Conservation (phyloP, 1,139 yeast species). For the Lodderomyces beijingensis region DNA sequence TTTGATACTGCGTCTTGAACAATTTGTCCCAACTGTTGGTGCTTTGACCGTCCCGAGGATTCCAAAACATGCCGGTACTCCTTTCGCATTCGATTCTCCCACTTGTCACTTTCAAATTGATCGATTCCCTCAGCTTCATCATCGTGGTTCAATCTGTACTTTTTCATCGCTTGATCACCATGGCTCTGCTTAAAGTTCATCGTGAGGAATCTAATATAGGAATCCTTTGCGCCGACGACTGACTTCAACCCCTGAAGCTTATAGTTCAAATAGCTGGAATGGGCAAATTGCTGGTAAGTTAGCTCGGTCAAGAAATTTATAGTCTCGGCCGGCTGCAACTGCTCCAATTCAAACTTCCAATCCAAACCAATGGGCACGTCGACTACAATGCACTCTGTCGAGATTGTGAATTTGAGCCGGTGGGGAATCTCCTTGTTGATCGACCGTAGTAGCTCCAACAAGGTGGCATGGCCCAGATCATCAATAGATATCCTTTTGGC, state of each 20-base stretch:
- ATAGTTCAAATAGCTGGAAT: slow-evolving; percentile 18
- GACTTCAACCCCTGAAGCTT: slow-evolving; percentile 21
- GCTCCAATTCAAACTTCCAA: slow-evolving; percentile 23
- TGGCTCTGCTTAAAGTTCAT: slow-evolving; percentile 37
- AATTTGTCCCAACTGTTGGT: slow-evolving; percentile 5
- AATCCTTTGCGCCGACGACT: slow-evolving; percentile 28
- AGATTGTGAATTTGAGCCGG: background rate
- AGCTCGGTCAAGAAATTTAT: slow-evolving; percentile 19
- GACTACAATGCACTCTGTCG: too few relatives aligned
- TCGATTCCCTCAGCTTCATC: slow-evolving; percentile 13
- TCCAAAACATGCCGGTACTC: too few relatives aligned
- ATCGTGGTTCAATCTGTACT: slow-evolving; percentile 20
- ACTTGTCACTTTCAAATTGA: slow-evolving; percentile 14
- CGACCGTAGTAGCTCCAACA: slow-evolving; percentile 5
- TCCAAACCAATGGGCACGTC: slow-evolving; percentile 7
- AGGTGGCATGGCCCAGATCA: slow-evolving; percentile 15
- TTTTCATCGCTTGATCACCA: slow-evolving; percentile 30
- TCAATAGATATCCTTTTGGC: slow-evolving; percentile 25
- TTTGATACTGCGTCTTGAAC: slow-evolving; percentile 7
- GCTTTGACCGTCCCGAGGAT: slow-evolving; percentile 1
- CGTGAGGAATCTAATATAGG: slow-evolving; percentile 28
- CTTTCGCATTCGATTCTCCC: slow-evolving; percentile 14
- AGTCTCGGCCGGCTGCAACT: slow-evolving; percentile 9
- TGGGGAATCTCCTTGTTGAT: background rate
- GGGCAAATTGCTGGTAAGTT: slow-evolving; percentile 22